Evolutionary conservation across 2,329 filamentous ascomycete genomes (phyloP).

Genomic region (Botrytis deweyae): DNA sequence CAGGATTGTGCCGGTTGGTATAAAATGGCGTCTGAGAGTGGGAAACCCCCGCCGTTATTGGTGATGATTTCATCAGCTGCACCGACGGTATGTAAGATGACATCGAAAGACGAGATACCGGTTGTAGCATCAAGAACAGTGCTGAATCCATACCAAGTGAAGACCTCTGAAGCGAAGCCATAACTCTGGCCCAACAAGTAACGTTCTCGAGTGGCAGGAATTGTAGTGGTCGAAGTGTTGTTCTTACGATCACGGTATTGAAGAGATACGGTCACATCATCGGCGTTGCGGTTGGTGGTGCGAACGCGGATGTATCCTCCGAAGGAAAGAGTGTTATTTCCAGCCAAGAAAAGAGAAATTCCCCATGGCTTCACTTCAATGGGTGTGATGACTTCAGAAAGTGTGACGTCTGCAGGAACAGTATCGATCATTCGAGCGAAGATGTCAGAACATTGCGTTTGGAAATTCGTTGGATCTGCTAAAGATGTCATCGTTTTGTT

Average conservation of each 20-base stretch:
- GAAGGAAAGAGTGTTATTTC: not conserved
- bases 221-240: not conserved
- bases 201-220: accelerated
- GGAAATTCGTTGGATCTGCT: slow-evolving; percentile 46
- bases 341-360: not conserved
- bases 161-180: not conserved
- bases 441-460: slow-evolving; percentile 48
- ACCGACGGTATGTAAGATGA: not conserved
- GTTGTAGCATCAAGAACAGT: not conserved
- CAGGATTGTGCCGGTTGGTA: slow-evolving; percentile 9
- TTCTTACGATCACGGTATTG: not conserved
- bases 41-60: not conserved
- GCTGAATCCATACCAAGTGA: not conserved
- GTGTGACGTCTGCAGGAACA: slow-evolving; percentile 51
- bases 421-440: slow-evolving; percentile 60
- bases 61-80: slow-evolving; percentile 6
- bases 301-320: slow-evolving; percentile 3
- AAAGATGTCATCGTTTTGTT: slow-evolving; percentile 55
- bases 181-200: not conserved
- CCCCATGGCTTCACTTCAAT: slow-evolving; percentile 33
- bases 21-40: not conserved
- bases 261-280: not conserved
- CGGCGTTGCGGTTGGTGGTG: not conserved
- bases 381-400: slow-evolving; percentile 55
- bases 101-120: slow-evolving; percentile 7